Evolutionary conservation across 2,329 filamentous ascomycete species (phyloP).

Genomic region (Iodosphaeria phyllophila): DNA sequence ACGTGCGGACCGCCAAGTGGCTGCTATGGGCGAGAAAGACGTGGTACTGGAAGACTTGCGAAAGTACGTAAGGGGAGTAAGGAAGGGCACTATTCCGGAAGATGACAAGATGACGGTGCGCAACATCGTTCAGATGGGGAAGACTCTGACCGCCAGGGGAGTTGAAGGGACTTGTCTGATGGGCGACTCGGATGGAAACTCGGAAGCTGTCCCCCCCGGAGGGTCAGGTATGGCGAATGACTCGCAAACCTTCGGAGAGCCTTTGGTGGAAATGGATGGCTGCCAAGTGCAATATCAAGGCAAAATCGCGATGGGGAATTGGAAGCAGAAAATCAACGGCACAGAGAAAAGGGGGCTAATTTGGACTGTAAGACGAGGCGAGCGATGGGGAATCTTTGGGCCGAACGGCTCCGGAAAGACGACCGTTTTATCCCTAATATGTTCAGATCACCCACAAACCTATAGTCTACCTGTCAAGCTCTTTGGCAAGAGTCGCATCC

Average conservation of each 20-base stretch:
- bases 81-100: conserved; percentile 21
- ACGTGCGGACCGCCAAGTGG: conserved; percentile 45
- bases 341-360: conserved; percentile 42
- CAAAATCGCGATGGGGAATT: conserved; percentile 65
- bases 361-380: conserved; percentile 68
- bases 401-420: conserved; percentile 94
- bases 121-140: conserved; percentile 29
- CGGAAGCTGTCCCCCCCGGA: too few species aligned
- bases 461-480: conserved; percentile 77
- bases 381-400: conserved; percentile 85
- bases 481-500: conserved; percentile 67
- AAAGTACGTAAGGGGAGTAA: conserved; percentile 26
- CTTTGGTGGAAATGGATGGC: conserved; percentile 72
- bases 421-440: conserved; percentile 78
- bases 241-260: conserved; percentile 30
- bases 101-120: conserved; percentile 28
- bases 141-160: conserved; percentile 21
- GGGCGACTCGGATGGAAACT: too few species aligned
- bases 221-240: conserved; percentile 8
- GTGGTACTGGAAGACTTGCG: conserved; percentile 37
- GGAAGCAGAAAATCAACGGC: conserved; percentile 41
- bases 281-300: conserved; percentile 66
- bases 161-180: conserved; percentile 18
- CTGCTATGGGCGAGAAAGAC: conserved; percentile 44
- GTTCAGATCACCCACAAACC: conserved; percentile 87